phyloP scores from a whole-genome alignment of 1,284 basidiomycete genomes.

The Microbotryomycetes sp. region DNA sequence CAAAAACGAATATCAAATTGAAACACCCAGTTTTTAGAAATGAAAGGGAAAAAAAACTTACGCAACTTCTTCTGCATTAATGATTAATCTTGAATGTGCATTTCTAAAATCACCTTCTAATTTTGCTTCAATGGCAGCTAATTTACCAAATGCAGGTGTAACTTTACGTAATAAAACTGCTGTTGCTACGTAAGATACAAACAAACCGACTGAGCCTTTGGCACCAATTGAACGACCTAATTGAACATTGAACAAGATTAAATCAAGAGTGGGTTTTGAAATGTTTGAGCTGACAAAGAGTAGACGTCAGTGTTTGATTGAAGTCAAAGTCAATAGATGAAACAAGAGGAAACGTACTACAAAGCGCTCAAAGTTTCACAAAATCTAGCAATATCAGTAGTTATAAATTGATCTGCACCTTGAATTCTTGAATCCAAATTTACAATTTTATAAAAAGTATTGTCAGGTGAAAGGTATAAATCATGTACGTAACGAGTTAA shows the following conservation, averaged over 20 bases:
- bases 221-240: constrained; percentile 77
- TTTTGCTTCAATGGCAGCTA: constrained; percentile 82
- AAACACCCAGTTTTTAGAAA: background rate
- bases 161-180: constrained; percentile 72
- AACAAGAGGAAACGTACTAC: constrained; percentile 56
- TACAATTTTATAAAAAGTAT: constrained; percentile 52
- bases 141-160: constrained; percentile 87
- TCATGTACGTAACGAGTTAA: constrained; percentile 89
- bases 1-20: background rate
- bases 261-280: constrained; percentile 83
- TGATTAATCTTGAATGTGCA: constrained; percentile 77
- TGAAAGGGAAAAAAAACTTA: constrained; percentile 44
- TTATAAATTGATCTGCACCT: constrained; percentile 55
- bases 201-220: constrained; percentile 64
- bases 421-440: constrained; percentile 40
- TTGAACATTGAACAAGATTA: constrained; percentile 89
- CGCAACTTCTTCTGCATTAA: constrained; percentile 92
- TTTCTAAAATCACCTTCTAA: constrained; percentile 80
- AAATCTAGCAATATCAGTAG: constrained; percentile 86
- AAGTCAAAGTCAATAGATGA: background rate
- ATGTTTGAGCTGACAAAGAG: constrained; percentile 56
- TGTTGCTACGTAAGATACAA: constrained; percentile 79
- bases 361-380: constrained; percentile 78
- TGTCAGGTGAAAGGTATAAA: constrained; percentile 67
- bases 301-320: background rate